These are phyloP conservation scores for Hyaloscypha hepaticicola DNA, from an alignment of 495 filamentous ascomycete genomes.

Conservation along the genomic window DNA sequence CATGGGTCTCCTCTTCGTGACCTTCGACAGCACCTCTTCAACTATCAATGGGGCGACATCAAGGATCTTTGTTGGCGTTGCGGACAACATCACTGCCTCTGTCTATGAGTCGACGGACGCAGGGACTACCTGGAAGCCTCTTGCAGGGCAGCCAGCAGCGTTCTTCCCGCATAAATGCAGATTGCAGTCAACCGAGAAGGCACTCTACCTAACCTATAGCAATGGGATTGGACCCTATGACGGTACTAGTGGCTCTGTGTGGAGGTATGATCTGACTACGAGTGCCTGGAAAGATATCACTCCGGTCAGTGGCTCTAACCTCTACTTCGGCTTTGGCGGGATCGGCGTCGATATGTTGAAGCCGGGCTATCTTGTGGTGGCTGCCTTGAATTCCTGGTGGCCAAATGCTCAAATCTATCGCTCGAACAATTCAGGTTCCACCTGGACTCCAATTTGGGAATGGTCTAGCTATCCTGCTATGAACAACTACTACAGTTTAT, in stretches of 20 bases:
- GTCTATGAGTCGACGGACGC: conserved; percentile 55
- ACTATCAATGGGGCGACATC: conserved; percentile 48
- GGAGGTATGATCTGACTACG: conserved; percentile 49
- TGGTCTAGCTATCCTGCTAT: conserved; percentile 4
- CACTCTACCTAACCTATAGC: conserved; percentile 55
- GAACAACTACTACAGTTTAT: conserved; percentile 11
- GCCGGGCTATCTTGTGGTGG: conserved; percentile 55
- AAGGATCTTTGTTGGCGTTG: conserved; percentile 55
- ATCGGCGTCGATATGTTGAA: conserved; percentile 52
- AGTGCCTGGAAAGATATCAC: conserved; percentile 55
- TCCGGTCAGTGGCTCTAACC: conserved; percentile 39
- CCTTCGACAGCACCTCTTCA: conserved; percentile 54
- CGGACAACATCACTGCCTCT: conserved; percentile 44
- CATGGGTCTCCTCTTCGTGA: conserved; percentile 51
- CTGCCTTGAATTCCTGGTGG: conserved; percentile 57
- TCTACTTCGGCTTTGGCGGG: conserved; percentile 56
- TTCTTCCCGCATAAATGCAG: conserved; percentile 57
- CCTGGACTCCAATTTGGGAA: conserved; percentile 23
- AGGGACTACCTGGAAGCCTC: conserved; percentile 43
- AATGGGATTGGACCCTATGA: conserved; percentile 57
- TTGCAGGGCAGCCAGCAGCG: conserved; percentile 46
- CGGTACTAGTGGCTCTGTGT: conserved; percentile 49
- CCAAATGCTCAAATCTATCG: conserved; percentile 57
- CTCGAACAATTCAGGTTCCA: conserved; percentile 48
- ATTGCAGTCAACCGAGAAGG: conserved; percentile 52